Percentiles rank a stretch among this genome's conserved stretches.
Conservation (phyloP, 2,329 filamentous ascomycete species). For the Phyllosticta citrichinensis region DNA sequence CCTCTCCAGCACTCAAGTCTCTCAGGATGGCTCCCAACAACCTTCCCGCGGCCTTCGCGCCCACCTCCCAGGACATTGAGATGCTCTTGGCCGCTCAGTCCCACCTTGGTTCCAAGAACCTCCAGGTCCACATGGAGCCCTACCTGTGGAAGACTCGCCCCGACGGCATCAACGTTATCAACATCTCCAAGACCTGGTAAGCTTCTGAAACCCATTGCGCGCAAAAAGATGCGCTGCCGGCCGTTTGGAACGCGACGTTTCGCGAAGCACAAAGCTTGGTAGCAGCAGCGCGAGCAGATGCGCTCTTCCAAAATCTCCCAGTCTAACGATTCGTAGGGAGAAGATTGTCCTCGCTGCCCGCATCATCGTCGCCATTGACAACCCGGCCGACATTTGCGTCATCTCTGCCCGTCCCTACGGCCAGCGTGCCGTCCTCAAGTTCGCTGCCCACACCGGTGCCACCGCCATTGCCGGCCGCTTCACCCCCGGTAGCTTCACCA, state of each 20-base stretch:
- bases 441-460: conserved; percentile 95
- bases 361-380: conserved; percentile 98
- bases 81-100: conserved; percentile 94
- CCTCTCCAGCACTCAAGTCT: conserved; percentile 22
- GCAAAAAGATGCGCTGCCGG: not conserved
- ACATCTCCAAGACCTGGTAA: conserved; percentile 99
- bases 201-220: conserved; percentile 24
- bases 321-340: conserved; percentile 56
- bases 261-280: not conserved
- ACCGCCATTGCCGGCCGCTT: conserved; percentile 98
- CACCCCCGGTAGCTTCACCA: conserved; percentile 99
- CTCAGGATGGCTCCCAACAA: conserved; percentile 90
- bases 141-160: conserved; percentile 99
- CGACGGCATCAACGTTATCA: conserved; percentile 97
- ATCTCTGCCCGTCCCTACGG: conserved; percentile 99
- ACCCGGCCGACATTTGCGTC: conserved; percentile 90
- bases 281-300: not conserved
- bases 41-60: conserved; percentile 91
- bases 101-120: conserved; percentile 97
- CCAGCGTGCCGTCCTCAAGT: conserved; percentile 99
- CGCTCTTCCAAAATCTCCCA: not conserved
- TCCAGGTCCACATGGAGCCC: conserved; percentile 98
- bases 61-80: conserved; percentile 97
- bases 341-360: conserved; percentile 98
- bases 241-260: not conserved